These are phyloP conservation scores for Pseudogymnoascus sp. DNA, from an alignment of 2,329 filamentous ascomycete genomes.

Conservation along the genomic window DNA sequence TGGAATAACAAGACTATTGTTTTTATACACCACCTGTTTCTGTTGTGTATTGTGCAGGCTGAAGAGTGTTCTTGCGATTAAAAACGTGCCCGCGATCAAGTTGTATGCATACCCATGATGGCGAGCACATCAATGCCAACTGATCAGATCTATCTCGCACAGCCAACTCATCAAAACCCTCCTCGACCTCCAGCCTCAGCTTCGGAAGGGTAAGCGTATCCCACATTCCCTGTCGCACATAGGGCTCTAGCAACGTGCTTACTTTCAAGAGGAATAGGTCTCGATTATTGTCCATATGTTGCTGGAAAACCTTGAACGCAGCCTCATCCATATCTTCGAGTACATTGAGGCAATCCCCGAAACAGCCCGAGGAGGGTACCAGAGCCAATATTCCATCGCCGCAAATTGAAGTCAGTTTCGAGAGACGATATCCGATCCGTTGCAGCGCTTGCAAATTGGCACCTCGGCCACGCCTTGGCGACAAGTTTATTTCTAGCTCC, in stretches of 20 bases:
- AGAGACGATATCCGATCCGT: not conserved
- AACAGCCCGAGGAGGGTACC: not conserved
- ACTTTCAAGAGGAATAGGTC: not conserved
- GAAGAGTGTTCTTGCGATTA: not conserved
- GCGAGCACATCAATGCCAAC: not conserved
- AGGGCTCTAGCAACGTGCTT: not conserved
- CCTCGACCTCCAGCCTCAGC: not conserved
- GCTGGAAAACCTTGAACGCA: not conserved
- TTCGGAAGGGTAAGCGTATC: not conserved
- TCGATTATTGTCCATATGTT: not conserved
- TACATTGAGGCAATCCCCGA: not conserved
- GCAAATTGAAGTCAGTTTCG: not conserved
- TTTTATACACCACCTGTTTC: not conserved
- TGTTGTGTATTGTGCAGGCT: not conserved
- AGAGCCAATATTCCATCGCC: not conserved
- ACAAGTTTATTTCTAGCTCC: not conserved
- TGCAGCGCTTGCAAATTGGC: not conserved
- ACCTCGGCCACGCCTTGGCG: not conserved
- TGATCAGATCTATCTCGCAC: not conserved
- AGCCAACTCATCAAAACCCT: not conserved
- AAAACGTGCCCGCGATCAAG: not conserved
- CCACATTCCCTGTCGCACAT: not conserved
- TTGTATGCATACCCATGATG: not conserved
- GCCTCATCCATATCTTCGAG: not conserved
- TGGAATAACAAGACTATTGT: not conserved